Evolutionary conservation across 768 basidiomycete species (phyloP).

Genomic region (Grammothele lineata): DNA sequence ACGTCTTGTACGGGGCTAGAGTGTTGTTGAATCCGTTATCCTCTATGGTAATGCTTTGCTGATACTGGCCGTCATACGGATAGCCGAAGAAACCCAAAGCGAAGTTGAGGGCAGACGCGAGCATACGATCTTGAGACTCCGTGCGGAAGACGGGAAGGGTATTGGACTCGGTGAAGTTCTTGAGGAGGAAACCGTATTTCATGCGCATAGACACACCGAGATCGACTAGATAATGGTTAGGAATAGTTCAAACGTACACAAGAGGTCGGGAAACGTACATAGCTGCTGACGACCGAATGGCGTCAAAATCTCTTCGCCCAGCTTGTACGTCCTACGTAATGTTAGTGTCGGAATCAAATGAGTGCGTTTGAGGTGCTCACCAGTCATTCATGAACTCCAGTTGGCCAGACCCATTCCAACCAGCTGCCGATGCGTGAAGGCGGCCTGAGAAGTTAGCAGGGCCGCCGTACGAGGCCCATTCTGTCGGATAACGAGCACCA

Average conservation of each 20-base stretch:
- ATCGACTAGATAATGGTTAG: constrained; percentile 27
- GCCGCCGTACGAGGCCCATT: constrained; percentile 59
- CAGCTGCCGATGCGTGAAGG: constrained; percentile 47
- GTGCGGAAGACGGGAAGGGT: constrained; percentile 49
- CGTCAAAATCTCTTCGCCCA: constrained; percentile 88
- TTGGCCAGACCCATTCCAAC: constrained; percentile 62
- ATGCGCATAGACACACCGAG: constrained; percentile 39
- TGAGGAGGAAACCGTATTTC: constrained; percentile 39
- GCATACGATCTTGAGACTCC: constrained; percentile 50
- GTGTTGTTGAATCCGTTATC: constrained; percentile 52
- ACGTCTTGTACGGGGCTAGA: constrained; percentile 81
- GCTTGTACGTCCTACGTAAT: constrained; percentile 84
- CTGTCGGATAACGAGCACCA: constrained; percentile 69
- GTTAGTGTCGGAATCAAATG: no score
- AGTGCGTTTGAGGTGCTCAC: no score
- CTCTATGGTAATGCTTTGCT: constrained; percentile 41
- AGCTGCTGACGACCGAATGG: constrained; percentile 87
- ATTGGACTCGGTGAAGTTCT: constrained; percentile 36
- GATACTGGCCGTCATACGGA: constrained; percentile 39
- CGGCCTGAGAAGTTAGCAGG: constrained; percentile 54
- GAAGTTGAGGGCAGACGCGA: constrained; percentile 49
- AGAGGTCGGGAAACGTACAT: constrained; percentile 40
- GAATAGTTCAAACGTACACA: neutral
- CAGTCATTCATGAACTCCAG: constrained; percentile 80
- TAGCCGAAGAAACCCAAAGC: constrained; percentile 50